These are phyloP conservation scores for Nitzschia inconspicua DNA, from an alignment of 108 stramenopile genomes.

Conservation along the genomic window DNA sequence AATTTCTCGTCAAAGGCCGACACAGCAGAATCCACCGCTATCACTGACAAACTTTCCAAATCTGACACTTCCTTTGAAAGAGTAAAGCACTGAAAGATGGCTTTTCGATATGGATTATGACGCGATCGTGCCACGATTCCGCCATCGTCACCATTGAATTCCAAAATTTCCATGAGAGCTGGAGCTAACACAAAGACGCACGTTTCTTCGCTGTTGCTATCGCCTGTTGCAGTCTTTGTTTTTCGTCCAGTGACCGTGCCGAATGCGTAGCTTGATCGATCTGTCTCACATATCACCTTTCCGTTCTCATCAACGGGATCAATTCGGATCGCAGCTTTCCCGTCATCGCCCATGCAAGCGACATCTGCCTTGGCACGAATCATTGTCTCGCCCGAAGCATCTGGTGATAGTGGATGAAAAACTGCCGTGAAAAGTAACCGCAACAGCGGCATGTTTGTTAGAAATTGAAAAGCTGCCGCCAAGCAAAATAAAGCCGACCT, in stretches of 20 bases:
- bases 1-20: slow-evolving; percentile 31
- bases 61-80: slow-evolving; percentile 25
- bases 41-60: slow-evolving; percentile 26
- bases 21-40: slow-evolving; percentile 41
- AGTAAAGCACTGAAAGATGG: slow-evolving; percentile 38
- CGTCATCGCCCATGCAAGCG: slow-evolving; percentile 31
- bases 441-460: slow-evolving; percentile 63
- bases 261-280: slow-evolving; percentile 35
- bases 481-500: slow-evolving; percentile 80
- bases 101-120: slow-evolving; percentile 51
- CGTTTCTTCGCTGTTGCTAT: slow-evolving; percentile 15
- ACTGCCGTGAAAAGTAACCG: slow-evolving; percentile 66
- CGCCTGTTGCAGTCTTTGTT: not conserved
- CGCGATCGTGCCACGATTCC: slow-evolving; percentile 31
- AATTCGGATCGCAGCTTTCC: slow-evolving; percentile 32
- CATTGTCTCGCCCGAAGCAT: slow-evolving; percentile 53
- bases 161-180: slow-evolving; percentile 61
- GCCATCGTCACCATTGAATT: slow-evolving; percentile 27
- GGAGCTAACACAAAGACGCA: slow-evolving; percentile 77
- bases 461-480: slow-evolving; percentile 62
- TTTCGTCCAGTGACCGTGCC: slow-evolving; percentile 48
- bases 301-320: slow-evolving; percentile 28
- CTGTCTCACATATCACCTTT: slow-evolving; percentile 2
- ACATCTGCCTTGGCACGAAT: slow-evolving; percentile 59
- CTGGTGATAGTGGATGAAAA: slow-evolving; percentile 77